Base-by-base conservation (phyloP, 2,329 filamentous ascomycete species). In the Neonectria neomacrospora region DNA sequence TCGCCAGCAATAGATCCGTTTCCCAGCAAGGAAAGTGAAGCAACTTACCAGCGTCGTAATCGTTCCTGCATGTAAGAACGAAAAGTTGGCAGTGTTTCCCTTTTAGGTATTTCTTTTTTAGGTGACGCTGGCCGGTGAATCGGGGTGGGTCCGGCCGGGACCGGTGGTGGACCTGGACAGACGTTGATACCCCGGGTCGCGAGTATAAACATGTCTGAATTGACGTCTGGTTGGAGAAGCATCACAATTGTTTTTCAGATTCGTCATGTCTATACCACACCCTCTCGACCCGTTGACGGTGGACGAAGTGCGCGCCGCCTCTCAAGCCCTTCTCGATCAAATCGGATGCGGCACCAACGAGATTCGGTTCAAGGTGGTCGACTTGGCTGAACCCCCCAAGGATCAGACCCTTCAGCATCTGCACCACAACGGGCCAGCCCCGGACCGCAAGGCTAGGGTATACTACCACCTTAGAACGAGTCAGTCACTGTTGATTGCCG, bases 341-440 rank as follows among this genome's bases (percentile, higher is more conserved):
- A 16, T 62, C 12, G 32, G 47, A 37, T 51, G 41, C 42, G 42
- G 18, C 2, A 20, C n/a, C 8, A 58, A 41, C 7, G 44, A 62
- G n/a, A 54, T 58, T 20, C 37, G 58, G 11, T 65, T 65, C 62
- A 65, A 65, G 37, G 32, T 65, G 1, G 18, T 65, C 41, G 62
- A 65, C 16, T 50, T 65, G 12, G 41, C 58, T 16, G 62, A 65
- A 18, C 62, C 62, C 50, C 47, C 54, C 3, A 65, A 65, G 20
- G 50, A 48, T 16, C 5, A 20, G 3, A 54, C 62, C 1, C 41
- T 65, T 44, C 32, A 6, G 1, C 51, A 65, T 16, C 53, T 65
- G 30, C 58, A 62, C 30, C 58, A 58, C 9, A n/a, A 47, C 22
- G 62, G 50, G 4, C 54, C 58, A 3, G 54, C 37, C 1, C 62